Evolutionary conservation across 2,329 filamentous ascomycete species (phyloP).

Genomic region (Xylariaceae sp.): DNA sequence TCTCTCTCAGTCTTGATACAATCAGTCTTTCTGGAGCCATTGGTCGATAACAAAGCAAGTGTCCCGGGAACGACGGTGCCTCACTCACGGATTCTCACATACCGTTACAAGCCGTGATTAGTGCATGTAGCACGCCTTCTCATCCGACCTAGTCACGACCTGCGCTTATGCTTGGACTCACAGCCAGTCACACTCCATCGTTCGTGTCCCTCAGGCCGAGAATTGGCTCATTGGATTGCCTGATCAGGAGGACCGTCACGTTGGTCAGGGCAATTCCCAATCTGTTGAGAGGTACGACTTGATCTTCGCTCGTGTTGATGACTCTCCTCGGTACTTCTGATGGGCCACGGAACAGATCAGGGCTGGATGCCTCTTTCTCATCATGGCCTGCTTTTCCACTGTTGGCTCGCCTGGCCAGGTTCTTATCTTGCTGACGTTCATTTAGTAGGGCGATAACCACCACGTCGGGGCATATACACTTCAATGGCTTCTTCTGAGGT

Average conservation of each 20-base stretch:
- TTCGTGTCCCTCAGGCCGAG: constrained; percentile 9
- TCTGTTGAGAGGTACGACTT: constrained; percentile 4
- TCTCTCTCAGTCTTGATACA: constrained; percentile 21
- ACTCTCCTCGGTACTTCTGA: neutral
- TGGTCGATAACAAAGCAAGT: constrained; percentile 12
- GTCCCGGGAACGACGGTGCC: constrained; percentile 17
- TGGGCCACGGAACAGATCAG: too few relatives aligned
- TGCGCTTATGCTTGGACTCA: constrained; percentile 16
- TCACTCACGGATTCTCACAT: constrained; percentile 6
- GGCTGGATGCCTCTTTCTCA: too few relatives aligned
- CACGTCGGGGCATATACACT: neutral
- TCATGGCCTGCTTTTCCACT: too few relatives aligned
- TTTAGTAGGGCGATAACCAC: too few relatives aligned
- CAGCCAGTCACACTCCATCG: constrained; percentile 18
- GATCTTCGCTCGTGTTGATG: constrained; percentile 5
- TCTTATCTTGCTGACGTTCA: too few relatives aligned
- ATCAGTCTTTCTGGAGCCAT: constrained; percentile 11
- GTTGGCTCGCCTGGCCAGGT: too few relatives aligned
- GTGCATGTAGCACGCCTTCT: neutral
- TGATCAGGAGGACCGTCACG: neutral
- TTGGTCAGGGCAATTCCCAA: neutral
- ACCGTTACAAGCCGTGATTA: constrained; percentile 2
- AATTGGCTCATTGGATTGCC: constrained; percentile 1
- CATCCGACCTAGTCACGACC: neutral
- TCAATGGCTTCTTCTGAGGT: constrained; percentile 93